Base-by-base conservation (phyloP, 2,329 filamentous ascomycete genomes). In the Exophiala mesophila region DNA sequence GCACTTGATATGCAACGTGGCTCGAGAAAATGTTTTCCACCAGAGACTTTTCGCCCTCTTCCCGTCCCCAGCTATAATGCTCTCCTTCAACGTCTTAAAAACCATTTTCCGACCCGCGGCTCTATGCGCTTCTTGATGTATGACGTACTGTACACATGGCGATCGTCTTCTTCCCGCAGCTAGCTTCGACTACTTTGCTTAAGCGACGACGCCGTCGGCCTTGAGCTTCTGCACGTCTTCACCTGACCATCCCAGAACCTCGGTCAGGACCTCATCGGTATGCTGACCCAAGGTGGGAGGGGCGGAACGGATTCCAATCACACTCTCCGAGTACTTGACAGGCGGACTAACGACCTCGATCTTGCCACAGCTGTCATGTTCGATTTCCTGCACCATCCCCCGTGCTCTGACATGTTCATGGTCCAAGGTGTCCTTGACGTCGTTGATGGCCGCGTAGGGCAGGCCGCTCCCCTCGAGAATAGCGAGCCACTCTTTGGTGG, bases 401-500 rank as follows among this genome's bases (percentile, higher is more conserved):
- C 92, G 77, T 16, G 89, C 89, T 41, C 70, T 66, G 1, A 80
- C 88, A 65, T 98, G 92, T 49, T 83, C 77, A 60, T 96, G 88
- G 47, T 84, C 82, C 39, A 98, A 69, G 0, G 92, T 87, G 15
- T 74, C 77, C 63, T 92, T 84, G 5, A 98, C 80, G 59, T 98
- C 90, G 59, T 97, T 98, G 55, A 98, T 85, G 1, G 90, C 88
- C 1, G 90, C 85, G 59, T 92, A 98, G 0, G 92, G 92, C 82
- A 98, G 82, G 4, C 92, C 92, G 45, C 78, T 85, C n/a, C 87
- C 88, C 57, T 96, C 88, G 32, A 96, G 82, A 1, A 89, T 70
- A 1, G 83, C 77, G 3, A 97, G 72, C 90, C 92, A 97, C 60
- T 96, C 82, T 53, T 82, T 69, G 0, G 92, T 98, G 3, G 86